Conservation (phyloP, 257 asterid genomes). For the Solanum okadae region DNA sequence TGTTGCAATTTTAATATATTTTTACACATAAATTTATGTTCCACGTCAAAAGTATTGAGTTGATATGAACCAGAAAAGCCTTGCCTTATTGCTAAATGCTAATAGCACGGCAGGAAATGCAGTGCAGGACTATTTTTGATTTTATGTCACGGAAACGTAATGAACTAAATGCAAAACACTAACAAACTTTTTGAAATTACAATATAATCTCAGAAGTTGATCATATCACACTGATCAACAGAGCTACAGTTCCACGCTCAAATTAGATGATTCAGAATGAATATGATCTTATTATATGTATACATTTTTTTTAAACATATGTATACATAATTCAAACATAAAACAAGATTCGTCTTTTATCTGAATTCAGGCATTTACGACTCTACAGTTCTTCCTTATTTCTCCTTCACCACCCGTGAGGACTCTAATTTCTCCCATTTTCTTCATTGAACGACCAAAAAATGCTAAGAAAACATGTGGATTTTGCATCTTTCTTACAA, state of each 20-base stretch:
- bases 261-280: neutral
- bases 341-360: neutral
- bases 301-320: neutral
- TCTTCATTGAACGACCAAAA: constrained; percentile 19
- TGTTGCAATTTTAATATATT: neutral
- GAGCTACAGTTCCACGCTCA: neutral
- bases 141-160: neutral
- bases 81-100: neutral
- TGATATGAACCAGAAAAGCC: neutral
- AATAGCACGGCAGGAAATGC: neutral
- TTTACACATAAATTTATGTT: neutral
- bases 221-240: neutral
- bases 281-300: neutral
- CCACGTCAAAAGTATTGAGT: neutral
- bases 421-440: constrained; percentile 21
- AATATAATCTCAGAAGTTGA: neutral
- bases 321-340: neutral
- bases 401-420: constrained; percentile 18
- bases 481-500: constrained; percentile 12
- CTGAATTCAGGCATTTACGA: neutral
- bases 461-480: constrained; percentile 12
- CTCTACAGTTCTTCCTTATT: constrained; percentile 20
- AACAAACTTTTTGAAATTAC: neutral
- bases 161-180: neutral
- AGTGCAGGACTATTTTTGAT: neutral